Conservation (phyloP, 2,329 filamentous ascomycete genomes). For the Diaporthe vaccinii region DNA sequence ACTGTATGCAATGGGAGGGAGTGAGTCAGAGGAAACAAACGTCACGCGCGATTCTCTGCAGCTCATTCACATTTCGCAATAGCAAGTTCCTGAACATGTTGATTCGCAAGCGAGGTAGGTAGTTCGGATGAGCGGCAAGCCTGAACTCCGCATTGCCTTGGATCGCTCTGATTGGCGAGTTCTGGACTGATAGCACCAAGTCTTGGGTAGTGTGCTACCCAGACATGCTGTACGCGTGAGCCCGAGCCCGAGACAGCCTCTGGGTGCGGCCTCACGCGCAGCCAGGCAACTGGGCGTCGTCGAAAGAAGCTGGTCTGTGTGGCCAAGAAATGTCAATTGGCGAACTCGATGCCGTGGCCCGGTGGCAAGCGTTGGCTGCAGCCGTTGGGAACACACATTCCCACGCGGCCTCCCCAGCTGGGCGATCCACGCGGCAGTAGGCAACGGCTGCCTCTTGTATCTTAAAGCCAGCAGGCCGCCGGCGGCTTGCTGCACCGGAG, state of each 20-base stretch:
- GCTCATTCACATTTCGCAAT: background rate
- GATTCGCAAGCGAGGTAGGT: background rate
- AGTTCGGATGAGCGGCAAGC: background rate
- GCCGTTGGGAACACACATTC: background rate
- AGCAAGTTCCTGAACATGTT: background rate
- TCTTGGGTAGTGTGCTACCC: background rate
- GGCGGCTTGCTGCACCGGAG: conserved; percentile 22
- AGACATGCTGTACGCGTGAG: background rate
- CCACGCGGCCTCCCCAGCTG: conserved; percentile 7
- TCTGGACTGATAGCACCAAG: background rate
- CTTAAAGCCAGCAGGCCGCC: background rate
- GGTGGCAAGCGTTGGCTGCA: background rate
- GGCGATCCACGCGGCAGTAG: conserved; percentile 5
- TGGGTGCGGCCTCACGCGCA: background rate
- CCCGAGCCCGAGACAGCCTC: background rate
- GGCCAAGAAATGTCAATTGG: background rate
- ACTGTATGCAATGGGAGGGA: background rate
- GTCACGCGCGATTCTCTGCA: background rate
- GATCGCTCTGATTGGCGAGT: conserved; percentile 7
- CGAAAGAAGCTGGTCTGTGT: background rate
- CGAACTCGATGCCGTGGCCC: background rate
- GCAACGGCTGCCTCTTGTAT: conserved; percentile 12
- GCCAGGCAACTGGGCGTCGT: background rate
- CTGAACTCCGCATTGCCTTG: background rate
- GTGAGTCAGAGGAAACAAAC: background rate